Evolutionary conservation across 768 basidiomycete species (phyloP).

Genomic region (Termitomyces sp.): DNA sequence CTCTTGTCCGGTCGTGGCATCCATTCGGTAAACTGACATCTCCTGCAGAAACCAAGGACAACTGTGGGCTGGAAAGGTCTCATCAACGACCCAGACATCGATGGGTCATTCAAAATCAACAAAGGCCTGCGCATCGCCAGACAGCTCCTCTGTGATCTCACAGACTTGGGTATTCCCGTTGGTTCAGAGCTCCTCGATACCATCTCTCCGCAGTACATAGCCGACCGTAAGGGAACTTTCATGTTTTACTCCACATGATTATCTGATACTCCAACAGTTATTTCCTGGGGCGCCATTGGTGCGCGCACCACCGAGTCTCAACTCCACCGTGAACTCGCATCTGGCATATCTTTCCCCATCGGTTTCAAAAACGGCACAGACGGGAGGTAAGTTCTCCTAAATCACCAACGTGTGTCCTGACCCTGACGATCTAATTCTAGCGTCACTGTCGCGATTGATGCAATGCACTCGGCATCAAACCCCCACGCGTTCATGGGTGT

Average conservation of each 20-base stretch:
- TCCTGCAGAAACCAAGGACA: slow-evolving; percentile 84
- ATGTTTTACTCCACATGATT: not conserved
- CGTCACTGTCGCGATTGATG: slow-evolving; percentile 91
- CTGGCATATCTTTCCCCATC: slow-evolving; percentile 95
- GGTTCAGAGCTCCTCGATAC: slow-evolving; percentile 92
- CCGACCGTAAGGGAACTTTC: slow-evolving; percentile 52
- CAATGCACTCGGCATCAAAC: slow-evolving; percentile 89
- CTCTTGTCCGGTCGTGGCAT: not conserved
- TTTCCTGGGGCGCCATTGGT: slow-evolving; percentile 95
- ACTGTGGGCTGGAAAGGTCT: slow-evolving; percentile 98
- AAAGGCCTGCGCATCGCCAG: slow-evolving; percentile 89
- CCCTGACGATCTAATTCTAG: slow-evolving; percentile 26
- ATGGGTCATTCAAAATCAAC: slow-evolving; percentile 95
- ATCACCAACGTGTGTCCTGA: not conserved
- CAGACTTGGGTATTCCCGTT: slow-evolving; percentile 85
- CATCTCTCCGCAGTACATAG: slow-evolving; percentile 75
- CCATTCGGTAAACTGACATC: slow-evolving; percentile 12
- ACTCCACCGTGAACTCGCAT: slow-evolving; percentile 94
- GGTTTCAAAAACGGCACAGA: slow-evolving; percentile 99
- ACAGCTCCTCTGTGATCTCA: slow-evolving; percentile 89
- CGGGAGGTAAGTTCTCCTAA: slow-evolving; percentile 65
- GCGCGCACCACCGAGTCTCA: slow-evolving; percentile 98
- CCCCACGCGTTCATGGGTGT: slow-evolving; percentile 98
- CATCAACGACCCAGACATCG: slow-evolving; percentile 93
- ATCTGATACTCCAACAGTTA: slow-evolving; percentile 41